These are phyloP conservation scores for Zopfia rhizophila DNA, from an alignment of 2,329 filamentous ascomycete species.

Conservation along the genomic window DNA sequence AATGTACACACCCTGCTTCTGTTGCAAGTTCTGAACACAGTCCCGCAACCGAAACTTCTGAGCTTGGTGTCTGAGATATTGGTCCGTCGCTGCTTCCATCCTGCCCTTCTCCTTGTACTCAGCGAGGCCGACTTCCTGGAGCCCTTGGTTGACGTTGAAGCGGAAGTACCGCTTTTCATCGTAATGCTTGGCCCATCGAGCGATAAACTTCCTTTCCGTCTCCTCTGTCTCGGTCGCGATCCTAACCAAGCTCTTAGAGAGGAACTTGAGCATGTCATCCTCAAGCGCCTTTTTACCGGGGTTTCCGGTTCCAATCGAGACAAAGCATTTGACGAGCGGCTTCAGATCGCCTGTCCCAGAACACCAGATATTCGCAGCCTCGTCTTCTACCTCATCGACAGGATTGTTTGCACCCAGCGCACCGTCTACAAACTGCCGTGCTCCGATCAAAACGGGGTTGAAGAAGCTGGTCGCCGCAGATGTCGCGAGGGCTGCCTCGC, in stretches of 20 bases:
- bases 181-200: slow-evolving; percentile 6
- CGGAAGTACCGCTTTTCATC: slow-evolving; percentile 23
- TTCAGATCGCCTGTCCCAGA: slow-evolving; percentile 18
- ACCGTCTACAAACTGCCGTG: slow-evolving; percentile 54
- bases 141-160: slow-evolving; percentile 22
- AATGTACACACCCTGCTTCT: slow-evolving; percentile 17
- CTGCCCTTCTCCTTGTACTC: slow-evolving; percentile 15
- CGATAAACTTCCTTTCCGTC: slow-evolving; percentile 26
- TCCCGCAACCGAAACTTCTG: slow-evolving; percentile 5
- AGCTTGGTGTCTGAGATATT: slow-evolving; percentile 3
- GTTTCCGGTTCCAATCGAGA: slow-evolving; percentile 29
- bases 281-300: slow-evolving; percentile 30
- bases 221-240: slow-evolving; percentile 30
- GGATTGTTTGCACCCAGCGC: slow-evolving; percentile 56
- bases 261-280: slow-evolving; percentile 19
- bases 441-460: slow-evolving; percentile 50
- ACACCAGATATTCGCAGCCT: slow-evolving; percentile 34
- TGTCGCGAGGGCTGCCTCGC: slow-evolving; percentile 35
- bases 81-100: slow-evolving; percentile 11
- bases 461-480: slow-evolving; percentile 44
- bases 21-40: slow-evolving; percentile 11
- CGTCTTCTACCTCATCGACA: slow-evolving; percentile 51
- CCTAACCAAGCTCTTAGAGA: slow-evolving; percentile 19
- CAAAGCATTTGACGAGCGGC: slow-evolving; percentile 25
- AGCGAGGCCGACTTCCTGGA: slow-evolving; percentile 19